Conservation (phyloP, 345 rosid genomes). For the Acer negundo region DNA sequence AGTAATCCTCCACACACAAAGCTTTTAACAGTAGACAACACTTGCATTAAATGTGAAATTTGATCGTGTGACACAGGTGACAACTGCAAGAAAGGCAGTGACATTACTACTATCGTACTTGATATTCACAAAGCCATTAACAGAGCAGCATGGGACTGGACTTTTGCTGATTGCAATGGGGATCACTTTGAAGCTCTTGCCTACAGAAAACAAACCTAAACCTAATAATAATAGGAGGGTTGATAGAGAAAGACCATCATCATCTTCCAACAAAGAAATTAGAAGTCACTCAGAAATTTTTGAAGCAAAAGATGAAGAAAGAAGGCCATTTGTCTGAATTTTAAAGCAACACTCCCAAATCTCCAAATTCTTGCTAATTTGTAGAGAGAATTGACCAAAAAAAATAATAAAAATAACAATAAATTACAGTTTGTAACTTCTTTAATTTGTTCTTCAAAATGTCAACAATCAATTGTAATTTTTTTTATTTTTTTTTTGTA, state of each 20-base stretch:
- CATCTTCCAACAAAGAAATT: constrained; percentile 15
- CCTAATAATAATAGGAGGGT: constrained; percentile 13
- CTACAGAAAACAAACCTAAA: constrained; percentile 27
- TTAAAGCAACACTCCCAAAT: not conserved
- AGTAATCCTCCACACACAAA: too few species aligned
- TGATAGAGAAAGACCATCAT: too few species aligned
- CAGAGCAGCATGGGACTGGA: constrained; percentile 77
- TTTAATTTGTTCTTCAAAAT: not conserved
- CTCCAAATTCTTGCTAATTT: not conserved
- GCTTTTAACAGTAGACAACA: not conserved
- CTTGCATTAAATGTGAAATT: not conserved
- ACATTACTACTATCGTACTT: constrained; percentile 79
- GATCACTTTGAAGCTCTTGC: constrained; percentile 61
- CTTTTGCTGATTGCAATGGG: constrained; percentile 79
- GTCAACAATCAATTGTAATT: not conserved
- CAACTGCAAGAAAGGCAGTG: constrained; percentile 72
- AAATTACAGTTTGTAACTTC: not conserved
- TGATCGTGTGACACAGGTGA: constrained; percentile 35
- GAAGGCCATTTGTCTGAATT: constrained; percentile 37
- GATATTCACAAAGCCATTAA: constrained; percentile 86
- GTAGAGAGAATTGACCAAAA: not conserved
- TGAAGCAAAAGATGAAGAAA: constrained; percentile 36
- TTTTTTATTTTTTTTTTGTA: not conserved
- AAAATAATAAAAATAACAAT: not conserved
- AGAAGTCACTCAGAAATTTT: not conserved